Base-by-base conservation (phyloP, 2,329 filamentous ascomycete genomes). In the Penicillium sp. region DNA sequence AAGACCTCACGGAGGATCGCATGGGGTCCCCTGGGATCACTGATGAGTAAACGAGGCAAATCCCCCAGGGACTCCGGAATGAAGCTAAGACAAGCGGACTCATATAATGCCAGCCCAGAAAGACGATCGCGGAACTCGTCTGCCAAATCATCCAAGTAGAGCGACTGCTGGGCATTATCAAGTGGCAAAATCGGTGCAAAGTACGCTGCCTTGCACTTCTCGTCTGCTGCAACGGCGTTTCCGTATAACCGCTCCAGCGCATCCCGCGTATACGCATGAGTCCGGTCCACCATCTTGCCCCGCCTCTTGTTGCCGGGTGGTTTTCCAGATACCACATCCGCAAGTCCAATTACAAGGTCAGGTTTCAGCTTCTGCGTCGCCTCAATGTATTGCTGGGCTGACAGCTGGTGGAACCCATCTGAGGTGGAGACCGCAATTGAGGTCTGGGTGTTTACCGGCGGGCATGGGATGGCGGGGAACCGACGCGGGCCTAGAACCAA, bases 271-370 rank as follows among this genome's bases (percentile, higher is more conserved):
- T 92, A 98, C 37, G 84, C 83, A 70, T 95, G 89, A 1, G 91
- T 96, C 55, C 93, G 83, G 68, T 95, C 91, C 24, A 87, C 88
- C 87, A 96, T 97, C 68, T 90, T 92, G 35, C 86, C 81, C 47
- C 89, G 84, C 46, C 93, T 84, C 75, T 96, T 96, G 10, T 82
- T 78, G 3, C 87, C 84, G 0, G 89, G 83, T 4, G 79, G 62
- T 53, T 79, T 78, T 64, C 84, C 83, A 31, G 83, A 81, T 10
- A 93, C 82, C 22, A 87, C 73, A 73, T 99, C 95, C 5, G 89
- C 90, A 51, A 96, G 75, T 0, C 87, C 87, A 24, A 98, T 82
- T 35, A 88, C 85, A 53, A 98, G 88, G 69, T 99, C 93, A 1
- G 93, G 91, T 51, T 82, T 81, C 35, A 96, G 76, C n/a, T 78